These are phyloP conservation scores for Trametes sanguinea DNA, from an alignment of 768 basidiomycete species.

Conservation along the genomic window DNA sequence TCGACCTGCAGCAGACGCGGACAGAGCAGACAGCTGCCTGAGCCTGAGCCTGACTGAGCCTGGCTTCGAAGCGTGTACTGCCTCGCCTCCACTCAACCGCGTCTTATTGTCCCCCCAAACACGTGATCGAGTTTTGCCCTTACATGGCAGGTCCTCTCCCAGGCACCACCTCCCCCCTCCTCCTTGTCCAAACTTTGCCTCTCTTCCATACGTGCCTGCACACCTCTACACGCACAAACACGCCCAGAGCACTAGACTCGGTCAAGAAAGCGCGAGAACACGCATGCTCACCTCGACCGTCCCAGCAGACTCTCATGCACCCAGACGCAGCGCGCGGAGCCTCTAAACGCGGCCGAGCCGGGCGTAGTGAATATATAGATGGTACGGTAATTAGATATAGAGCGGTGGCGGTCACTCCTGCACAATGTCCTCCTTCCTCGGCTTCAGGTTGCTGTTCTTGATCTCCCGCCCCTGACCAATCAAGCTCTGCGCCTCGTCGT, in stretches of 20 bases:
- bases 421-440: conserved; percentile 96
- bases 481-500: conserved; percentile 81
- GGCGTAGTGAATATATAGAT: not conserved
- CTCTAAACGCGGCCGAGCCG: too few relatives aligned
- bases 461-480: conserved; percentile 84
- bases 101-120: conserved; percentile 3
- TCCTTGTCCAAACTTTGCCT: not conserved
- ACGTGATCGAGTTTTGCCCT: conserved; percentile 25
- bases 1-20: not conserved
- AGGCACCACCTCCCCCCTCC: too few relatives aligned
- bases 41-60: not conserved
- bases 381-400: conserved; percentile 14
- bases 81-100: conserved; percentile 12
- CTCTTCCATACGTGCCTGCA: not conserved
- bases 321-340: too few relatives aligned
- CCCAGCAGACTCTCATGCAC: too few relatives aligned
- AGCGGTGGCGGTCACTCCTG: conserved; percentile 49
- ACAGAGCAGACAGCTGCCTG: not conserved
- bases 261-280: too few relatives aligned
- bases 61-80: not conserved
- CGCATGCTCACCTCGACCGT: too few relatives aligned
- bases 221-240: not conserved
- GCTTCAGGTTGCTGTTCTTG: conserved; percentile 58
- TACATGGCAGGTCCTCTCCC: not conserved
- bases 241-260: too few relatives aligned